Percentiles rank a stretch among this genome's conserved stretches.
These are phyloP conservation scores for Microbotryomycetes sp. DNA, from an alignment of 1,284 basidiomycete genomes.

Conservation along the genomic window DNA sequence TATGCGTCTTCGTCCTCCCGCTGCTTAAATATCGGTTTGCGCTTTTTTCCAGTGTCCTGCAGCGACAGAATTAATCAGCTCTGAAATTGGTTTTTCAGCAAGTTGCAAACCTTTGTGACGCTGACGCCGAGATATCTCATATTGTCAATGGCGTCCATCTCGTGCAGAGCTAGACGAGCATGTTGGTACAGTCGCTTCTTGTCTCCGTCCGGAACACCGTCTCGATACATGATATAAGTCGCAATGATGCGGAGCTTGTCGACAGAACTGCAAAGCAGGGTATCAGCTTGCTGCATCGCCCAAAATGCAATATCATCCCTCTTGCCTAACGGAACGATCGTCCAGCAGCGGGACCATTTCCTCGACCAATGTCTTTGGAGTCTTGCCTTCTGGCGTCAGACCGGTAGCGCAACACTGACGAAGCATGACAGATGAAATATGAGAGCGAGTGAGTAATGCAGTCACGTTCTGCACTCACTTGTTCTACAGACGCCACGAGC, in stretches of 20 bases:
- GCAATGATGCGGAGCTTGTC: conserved; percentile 97
- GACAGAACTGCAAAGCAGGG: conserved; percentile 51
- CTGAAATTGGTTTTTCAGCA: neutral
- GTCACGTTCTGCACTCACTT: conserved; percentile 52
- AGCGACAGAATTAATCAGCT: neutral
- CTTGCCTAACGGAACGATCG: conserved; percentile 70
- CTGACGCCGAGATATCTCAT: conserved; percentile 69
- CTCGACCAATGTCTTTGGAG: conserved; percentile 85
- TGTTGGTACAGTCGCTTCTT: conserved; percentile 90
- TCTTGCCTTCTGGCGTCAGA: conserved; percentile 76
- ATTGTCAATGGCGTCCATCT: conserved; percentile 92
- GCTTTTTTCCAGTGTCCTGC: conserved; percentile 60
- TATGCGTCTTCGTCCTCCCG: conserved; percentile 73
- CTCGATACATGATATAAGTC: conserved; percentile 88
- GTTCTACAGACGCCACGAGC: conserved; percentile 83
- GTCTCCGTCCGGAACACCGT: conserved; percentile 97
- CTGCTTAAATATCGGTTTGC: conserved; percentile 56
- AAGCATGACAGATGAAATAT: neutral
- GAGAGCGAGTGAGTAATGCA: neutral
- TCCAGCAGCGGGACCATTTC: conserved; percentile 98
- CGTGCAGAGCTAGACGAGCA: conserved; percentile 76
- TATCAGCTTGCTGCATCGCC: neutral
- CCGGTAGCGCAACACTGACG: conserved; percentile 82
- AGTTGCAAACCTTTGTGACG: conserved; percentile 62
- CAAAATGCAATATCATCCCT: conserved; percentile 10